Evolutionary conservation across 768 basidiomycete genomes (phyloP), one percentile per base, ranked within the genome.

Genomic region (Podaxis sp.): DNA sequence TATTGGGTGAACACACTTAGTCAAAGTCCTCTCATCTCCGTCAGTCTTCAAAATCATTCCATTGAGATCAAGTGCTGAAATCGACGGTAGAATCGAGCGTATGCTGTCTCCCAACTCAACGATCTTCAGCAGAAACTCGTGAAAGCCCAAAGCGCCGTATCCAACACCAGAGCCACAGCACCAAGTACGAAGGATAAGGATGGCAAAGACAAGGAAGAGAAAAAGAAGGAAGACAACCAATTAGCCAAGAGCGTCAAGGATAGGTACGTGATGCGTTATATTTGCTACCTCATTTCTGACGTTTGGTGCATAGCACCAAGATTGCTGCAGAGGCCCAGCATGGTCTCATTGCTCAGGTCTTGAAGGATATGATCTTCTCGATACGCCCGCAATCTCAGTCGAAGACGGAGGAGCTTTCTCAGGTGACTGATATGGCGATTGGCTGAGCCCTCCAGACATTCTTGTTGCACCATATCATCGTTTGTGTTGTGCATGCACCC

Each of bases 1-100:
- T 99, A 99, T 69, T 99, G 97, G 97, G 94, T 97, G 26, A 95
- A 95, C 69, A 99, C 97, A 2, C 80, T 99, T 41, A 94, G 92
- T 68, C 93, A 94, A 71, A 96, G 93, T 70, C 90, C 95, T 4
- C 74, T 99, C 53, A 90, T 98, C 56, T 95, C 95, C 22, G 96
- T 98, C 62, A 33, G 87, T 73, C 33, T 38, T n/a, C n/a, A 8
- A 36, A 49, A 59, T 41, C 58, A 6, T 46, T 54, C 5, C 12
- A 49, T 28, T 46, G 44, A 1, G 53, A 40, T 8, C 33, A n/a
- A 40, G 17, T 22, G 20, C 44, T 46, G 44, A 46, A 46, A 7
- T 10, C 15, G 6, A 20, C n/a, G 7, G 7, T 67, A 99, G 96
- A 98, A 97, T 69, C 90, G 95, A 41, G 90, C 91, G 59, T 99